These are phyloP conservation scores for Penicillium macrosclerotiorum DNA, from an alignment of 495 filamentous ascomycete genomes.

Conservation along the genomic window DNA sequence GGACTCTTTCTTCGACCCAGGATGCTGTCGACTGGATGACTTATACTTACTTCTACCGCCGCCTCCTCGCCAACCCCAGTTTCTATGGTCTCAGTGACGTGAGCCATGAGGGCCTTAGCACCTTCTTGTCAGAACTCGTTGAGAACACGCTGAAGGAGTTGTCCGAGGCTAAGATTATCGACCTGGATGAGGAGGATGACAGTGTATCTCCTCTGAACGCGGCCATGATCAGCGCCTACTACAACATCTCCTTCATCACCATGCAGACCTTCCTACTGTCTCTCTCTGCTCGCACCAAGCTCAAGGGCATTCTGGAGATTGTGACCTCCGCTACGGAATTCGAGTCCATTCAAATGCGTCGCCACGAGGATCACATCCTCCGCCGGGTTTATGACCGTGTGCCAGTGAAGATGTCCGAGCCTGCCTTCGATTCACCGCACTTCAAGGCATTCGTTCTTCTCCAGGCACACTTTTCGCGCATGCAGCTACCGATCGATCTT, in stretches of 20 bases:
- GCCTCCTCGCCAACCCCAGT: constrained; percentile 93
- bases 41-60: constrained; percentile 97
- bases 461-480: constrained; percentile 95
- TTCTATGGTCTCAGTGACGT: constrained; percentile 91
- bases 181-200: constrained; percentile 95
- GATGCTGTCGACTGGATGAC: constrained; percentile 98
- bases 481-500: constrained; percentile 95
- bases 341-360: constrained; percentile 88
- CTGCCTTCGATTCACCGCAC: constrained; percentile 86
- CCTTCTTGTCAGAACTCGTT: constrained; percentile 92
- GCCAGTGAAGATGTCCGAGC: constrained; percentile 89
- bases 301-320: constrained; percentile 96
- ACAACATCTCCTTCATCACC: constrained; percentile 98
- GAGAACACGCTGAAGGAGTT: constrained; percentile 91
- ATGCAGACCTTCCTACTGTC: constrained; percentile 99
- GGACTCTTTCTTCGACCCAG: constrained; percentile 89
- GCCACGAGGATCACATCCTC: constrained; percentile 87
- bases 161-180: constrained; percentile 90
- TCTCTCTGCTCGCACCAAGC: constrained; percentile 78
- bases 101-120: constrained; percentile 88
- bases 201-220: constrained; percentile 86
- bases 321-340: constrained; percentile 97
- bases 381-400: constrained; percentile 91
- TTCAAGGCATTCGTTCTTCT: constrained; percentile 97
- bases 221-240: constrained; percentile 97